These are phyloP conservation scores for Suhomyces bribrorum DNA, from an alignment of 1,139 yeast genomes.

Conservation along the genomic window DNA sequence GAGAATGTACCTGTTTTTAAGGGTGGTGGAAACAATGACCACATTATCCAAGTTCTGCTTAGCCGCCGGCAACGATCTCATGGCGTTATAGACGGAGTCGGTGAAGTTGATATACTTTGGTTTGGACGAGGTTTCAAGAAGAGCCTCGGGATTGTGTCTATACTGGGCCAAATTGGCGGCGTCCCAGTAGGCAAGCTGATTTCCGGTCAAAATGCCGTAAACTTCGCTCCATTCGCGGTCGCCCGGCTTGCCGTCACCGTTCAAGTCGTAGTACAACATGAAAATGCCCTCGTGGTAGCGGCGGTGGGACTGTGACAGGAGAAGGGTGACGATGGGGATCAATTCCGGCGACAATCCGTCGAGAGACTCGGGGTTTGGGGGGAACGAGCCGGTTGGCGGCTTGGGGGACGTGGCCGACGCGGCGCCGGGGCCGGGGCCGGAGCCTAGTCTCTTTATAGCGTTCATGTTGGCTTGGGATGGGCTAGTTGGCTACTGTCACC, in stretches of 20 bases:
- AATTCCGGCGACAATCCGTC: conserved; percentile 61
- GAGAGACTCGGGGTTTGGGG: conserved; percentile 7
- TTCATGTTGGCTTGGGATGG: conserved; percentile 8
- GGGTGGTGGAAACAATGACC: conserved; percentile 83
- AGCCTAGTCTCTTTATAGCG: conserved; percentile 15
- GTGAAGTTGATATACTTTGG: conserved; percentile 92
- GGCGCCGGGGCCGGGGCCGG: conserved; percentile 16
- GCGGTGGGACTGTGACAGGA: conserved; percentile 72
- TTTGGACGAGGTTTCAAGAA: conserved; percentile 58
- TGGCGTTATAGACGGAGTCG: conserved; percentile 83
- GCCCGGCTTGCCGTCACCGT: conserved; percentile 81
- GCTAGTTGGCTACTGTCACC: background rate
- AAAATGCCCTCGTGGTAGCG: conserved; percentile 75
- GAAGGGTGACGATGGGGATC: conserved; percentile 70
- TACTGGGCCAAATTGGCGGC: conserved; percentile 69
- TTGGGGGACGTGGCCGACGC: conserved; percentile 9
- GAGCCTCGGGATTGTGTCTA: conserved; percentile 49
- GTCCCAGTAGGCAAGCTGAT: conserved; percentile 91
- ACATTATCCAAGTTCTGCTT: conserved; percentile 72
- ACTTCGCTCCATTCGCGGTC: conserved; percentile 90
- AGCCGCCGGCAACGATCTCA: conserved; percentile 60
- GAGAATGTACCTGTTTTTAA: conserved; percentile 80
- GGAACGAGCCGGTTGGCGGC: conserved; percentile 5
- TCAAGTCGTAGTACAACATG: conserved; percentile 69
- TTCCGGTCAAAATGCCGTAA: conserved; percentile 87